Evolutionary conservation across 495 filamentous ascomycete species (phyloP).

Genomic region (Usnea hakonensis): DNA sequence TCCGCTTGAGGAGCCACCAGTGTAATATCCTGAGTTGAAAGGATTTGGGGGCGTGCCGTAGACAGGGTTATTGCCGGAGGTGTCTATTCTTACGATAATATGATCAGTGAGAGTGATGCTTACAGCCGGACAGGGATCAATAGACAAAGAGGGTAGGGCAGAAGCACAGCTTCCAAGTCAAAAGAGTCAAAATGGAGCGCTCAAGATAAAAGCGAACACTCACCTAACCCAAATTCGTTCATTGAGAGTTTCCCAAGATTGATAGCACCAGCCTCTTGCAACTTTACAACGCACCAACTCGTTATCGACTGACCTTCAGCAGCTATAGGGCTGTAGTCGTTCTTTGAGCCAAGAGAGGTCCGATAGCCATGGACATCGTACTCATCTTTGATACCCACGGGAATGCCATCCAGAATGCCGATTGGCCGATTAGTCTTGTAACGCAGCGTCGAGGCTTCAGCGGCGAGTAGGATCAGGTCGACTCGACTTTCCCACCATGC

Average conservation of each 20-base stretch:
- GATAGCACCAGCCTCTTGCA: constrained; percentile 70
- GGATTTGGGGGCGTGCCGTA: constrained; percentile 79
- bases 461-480: constrained; percentile 55
- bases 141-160: not conserved
- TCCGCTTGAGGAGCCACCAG: constrained; percentile 85
- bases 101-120: not conserved
- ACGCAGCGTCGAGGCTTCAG: constrained; percentile 59
- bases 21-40: constrained; percentile 69
- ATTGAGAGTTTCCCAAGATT: constrained; percentile 80
- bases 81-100: constrained; percentile 41
- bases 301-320: constrained; percentile 36
- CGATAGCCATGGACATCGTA: constrained; percentile 66
- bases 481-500: constrained; percentile 60
- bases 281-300: constrained; percentile 66
- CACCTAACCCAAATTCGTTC: constrained; percentile 78
- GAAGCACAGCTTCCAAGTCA: not conserved
- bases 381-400: constrained; percentile 81
- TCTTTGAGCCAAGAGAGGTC: constrained; percentile 52
- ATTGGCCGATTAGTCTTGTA: constrained; percentile 59
- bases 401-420: constrained; percentile 71
- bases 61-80: constrained; percentile 73
- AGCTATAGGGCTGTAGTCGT: constrained; percentile 43
- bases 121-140: not conserved
- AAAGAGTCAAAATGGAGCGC: not conserved
- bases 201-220: constrained; percentile 14